Conservation (phyloP, 345 rosid species). For the Gossypium sturtianum region DNA sequence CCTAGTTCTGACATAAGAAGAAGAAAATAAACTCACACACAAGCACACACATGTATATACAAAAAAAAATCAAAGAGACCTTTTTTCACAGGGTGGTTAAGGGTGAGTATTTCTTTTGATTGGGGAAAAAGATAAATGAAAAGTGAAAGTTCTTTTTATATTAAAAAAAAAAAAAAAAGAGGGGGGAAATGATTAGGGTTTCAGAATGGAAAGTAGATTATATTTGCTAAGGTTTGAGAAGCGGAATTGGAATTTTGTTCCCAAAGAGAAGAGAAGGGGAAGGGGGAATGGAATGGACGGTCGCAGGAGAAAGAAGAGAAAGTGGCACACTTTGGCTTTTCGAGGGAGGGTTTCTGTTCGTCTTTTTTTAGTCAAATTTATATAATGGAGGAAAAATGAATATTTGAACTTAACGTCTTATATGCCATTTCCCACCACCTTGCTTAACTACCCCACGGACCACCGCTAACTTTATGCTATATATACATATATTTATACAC, state of each 20-base stretch:
- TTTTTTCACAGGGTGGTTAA: background rate
- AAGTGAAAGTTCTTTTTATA: background rate
- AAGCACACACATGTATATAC: background rate
- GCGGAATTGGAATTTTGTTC: background rate
- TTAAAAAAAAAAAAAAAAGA: background rate
- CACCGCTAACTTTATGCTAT: too few relatives aligned
- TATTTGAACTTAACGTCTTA: slow-evolving; percentile 28
- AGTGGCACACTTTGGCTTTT: background rate
- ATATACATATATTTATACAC: too few relatives aligned
- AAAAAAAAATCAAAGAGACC: background rate
- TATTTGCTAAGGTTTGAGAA: background rate
- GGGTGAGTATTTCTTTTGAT: background rate
- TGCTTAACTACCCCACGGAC: background rate
- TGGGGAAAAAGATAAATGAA: background rate
- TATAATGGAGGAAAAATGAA: background rate
- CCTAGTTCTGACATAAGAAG: background rate
- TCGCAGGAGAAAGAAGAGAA: background rate
- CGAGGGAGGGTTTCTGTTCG: background rate
- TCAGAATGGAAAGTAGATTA: background rate
- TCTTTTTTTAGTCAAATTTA: background rate
- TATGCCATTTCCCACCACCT: slow-evolving; percentile 11
- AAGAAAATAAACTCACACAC: background rate
- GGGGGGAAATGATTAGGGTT: background rate
- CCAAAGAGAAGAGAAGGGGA: too few relatives aligned
- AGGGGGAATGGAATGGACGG: background rate